Evolutionary conservation across 1,284 basidiomycete species (phyloP).

Genomic region (Ustilago lituana): DNA sequence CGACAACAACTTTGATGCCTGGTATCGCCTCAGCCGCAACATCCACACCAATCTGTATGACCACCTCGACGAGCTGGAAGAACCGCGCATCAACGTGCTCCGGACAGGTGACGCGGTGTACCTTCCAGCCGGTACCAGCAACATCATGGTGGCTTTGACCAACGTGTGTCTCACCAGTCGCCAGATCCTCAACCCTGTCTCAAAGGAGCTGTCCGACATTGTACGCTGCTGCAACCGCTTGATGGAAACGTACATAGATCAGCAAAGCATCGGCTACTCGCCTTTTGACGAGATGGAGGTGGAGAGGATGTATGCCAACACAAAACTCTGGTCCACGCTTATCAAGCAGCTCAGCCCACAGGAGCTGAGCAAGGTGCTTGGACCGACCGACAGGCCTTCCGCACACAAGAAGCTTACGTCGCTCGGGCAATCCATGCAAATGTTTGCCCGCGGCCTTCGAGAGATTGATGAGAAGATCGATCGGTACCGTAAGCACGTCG

Average conservation of each 20-base stretch:
- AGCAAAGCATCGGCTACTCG: slow-evolving; percentile 18
- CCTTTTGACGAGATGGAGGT: slow-evolving; percentile 27
- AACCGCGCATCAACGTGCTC: slow-evolving; percentile 23
- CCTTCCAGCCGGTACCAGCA: slow-evolving; percentile 16
- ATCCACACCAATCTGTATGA: background rate
- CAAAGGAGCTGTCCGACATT: slow-evolving; percentile 10
- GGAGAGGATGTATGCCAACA: slow-evolving; percentile 7
- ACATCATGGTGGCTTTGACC: slow-evolving; percentile 23
- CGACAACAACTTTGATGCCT: slow-evolving; percentile 18
- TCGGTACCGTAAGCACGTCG: slow-evolving; percentile 8
- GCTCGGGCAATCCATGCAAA: background rate
- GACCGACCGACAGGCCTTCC: background rate
- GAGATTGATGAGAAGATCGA: slow-evolving; percentile 13
- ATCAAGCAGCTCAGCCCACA: background rate
- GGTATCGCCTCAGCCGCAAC: slow-evolving; percentile 8
- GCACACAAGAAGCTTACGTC: background rate
- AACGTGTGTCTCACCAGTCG: slow-evolving; percentile 32
- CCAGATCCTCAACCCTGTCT: slow-evolving; percentile 16
- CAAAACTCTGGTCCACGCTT: slow-evolving; percentile 8
- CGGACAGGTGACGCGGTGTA: slow-evolving; percentile 29
- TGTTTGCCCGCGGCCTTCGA: slow-evolving; percentile 4
- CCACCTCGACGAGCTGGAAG: slow-evolving; percentile 19
- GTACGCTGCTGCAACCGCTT: slow-evolving; percentile 9
- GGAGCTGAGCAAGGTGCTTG: background rate
- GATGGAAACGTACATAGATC: slow-evolving; percentile 22